Base-by-base conservation (phyloP, 2,329 filamentous ascomycete species). In the Colletotrichum sp. region DNA sequence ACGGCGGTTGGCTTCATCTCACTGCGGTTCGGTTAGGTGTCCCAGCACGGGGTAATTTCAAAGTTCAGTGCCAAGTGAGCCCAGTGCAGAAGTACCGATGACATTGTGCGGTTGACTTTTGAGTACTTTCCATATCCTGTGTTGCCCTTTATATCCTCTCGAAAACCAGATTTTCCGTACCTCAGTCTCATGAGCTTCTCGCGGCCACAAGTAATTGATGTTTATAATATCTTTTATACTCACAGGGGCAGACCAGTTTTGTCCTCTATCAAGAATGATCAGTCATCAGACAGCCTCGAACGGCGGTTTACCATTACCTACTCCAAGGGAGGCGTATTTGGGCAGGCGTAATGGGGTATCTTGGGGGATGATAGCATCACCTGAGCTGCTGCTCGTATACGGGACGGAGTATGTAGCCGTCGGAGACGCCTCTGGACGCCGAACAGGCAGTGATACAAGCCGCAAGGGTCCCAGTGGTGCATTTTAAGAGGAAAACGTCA, bases 371-470 rank as follows among this genome's bases (percentile, higher is more conserved):
- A 21, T 3, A 13, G 1, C 10, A 21, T 21, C 2, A 52, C 2
- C n/a, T 52, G 2, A 8, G 6, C 18, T 13, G n/a, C n/a, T 0
- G 3, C 44, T 21, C n/a, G n/a, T 49, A 49, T 21, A 13, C 44
- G 4, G 1, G 0, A 49, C 10, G 12, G 18, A 13, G 4, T 21
- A 21, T 0, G 3, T 5, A 21, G 44, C 44, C 0, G n/a, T n/a
- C 1, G 6, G 10, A 49, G 44, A 49, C 12, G 10, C n/a, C 4
- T 2, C 6, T 13, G n/a, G 44, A 21, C 8, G 3, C 3, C 0
- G 5, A 21, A 1, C 0, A n/a, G 39, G 18, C 1, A 13, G n/a
- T 0, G 6, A 21, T 1, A 21, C 1, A 8, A 49, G 6, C n/a
- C 10, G 1, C 6, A 49, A 49, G 18, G 0, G 44, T 13, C 44